A percentile compares a stretch with the other conserved stretches of the same genome.
Evolutionary conservation across 805 yeast genomes (phyloP).

Genomic region (Tetrapisispora iriomotensis): DNA sequence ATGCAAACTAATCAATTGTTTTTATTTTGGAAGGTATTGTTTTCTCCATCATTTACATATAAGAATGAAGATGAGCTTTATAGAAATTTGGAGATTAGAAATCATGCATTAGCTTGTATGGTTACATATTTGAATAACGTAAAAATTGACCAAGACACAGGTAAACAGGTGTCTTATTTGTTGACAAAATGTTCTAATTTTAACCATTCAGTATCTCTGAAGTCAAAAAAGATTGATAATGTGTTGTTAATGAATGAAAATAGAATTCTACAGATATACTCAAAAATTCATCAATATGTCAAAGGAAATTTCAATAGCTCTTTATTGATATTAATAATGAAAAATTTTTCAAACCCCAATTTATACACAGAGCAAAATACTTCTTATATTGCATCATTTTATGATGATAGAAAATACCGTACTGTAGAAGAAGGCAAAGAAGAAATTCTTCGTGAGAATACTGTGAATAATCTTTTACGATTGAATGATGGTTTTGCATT

Average conservation of each 20-base stretch:
- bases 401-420: constrained; percentile 13
- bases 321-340: constrained; percentile 31
- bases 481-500: constrained; percentile 36
- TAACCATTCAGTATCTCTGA: constrained; percentile 24
- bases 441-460: constrained; percentile 10
- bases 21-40: constrained; percentile 51
- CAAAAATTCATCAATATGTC: constrained; percentile 27
- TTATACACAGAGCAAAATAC: constrained; percentile 15
- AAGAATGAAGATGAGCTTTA: constrained; percentile 29
- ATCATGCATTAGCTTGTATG: constrained; percentile 50
- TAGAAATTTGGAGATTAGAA: constrained; percentile 41
- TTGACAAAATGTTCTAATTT: constrained; percentile 35
- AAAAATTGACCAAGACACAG: constrained; percentile 33
- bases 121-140: constrained; percentile 39
- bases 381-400: constrained; percentile 2
- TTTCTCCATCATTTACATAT: constrained; percentile 41
- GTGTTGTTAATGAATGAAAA: constrained; percentile 32
- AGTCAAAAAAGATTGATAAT: constrained; percentile 22
- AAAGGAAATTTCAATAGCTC: constrained; percentile 34
- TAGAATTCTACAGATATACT: constrained; percentile 38
- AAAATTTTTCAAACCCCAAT: constrained; percentile 39
- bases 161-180: constrained; percentile 38
- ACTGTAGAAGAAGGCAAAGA: constrained; percentile 10
- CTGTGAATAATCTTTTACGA: constrained; percentile 17
- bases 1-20: constrained; percentile 51